A percentile compares a stretch with the other conserved stretches of the same genome.
Conservation (phyloP, 2,329 filamentous ascomycete species). For the Leptographium procerum region DNA sequence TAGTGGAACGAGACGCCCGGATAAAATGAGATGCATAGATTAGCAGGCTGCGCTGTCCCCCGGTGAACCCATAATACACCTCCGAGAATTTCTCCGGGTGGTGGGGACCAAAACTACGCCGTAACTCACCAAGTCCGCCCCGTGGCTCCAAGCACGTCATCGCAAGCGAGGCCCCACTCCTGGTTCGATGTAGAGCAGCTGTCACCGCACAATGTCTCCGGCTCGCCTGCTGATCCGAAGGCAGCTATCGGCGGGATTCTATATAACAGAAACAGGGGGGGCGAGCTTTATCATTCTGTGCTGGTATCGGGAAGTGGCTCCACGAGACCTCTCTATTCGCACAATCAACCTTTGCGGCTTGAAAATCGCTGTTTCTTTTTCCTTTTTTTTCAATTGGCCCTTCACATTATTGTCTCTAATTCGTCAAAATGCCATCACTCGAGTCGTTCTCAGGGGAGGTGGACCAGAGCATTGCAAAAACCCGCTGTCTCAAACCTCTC, state of each 20-base stretch:
- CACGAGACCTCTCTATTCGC: no score
- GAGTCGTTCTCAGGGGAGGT: not conserved
- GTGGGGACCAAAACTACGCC: not conserved
- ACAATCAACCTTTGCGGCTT: no score
- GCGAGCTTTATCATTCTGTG: not conserved
- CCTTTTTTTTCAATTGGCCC: not conserved
- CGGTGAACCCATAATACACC: conserved; percentile 32
- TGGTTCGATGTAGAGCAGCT: not conserved
- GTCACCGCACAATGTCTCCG: not conserved
- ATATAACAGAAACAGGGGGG: not conserved
- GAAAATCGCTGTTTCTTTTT: no score
- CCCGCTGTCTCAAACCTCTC: conserved; percentile 3
- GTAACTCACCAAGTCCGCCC: not conserved
- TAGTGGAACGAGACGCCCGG: not conserved
- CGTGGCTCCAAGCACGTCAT: not conserved
- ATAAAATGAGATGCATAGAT: not conserved
- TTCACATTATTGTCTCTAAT: not conserved
- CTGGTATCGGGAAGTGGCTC: not conserved
- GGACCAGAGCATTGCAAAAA: not conserved
- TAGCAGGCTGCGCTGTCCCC: no score
- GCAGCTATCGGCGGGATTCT: not conserved
- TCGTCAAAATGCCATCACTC: not conserved
- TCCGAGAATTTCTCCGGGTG: conserved; percentile 39
- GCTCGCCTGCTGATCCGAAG: not conserved
- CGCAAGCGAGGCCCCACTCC: not conserved